Base-by-base conservation (phyloP, 371 early-diverging fungal genomes). In the Syncephalastrum sp. region DNA sequence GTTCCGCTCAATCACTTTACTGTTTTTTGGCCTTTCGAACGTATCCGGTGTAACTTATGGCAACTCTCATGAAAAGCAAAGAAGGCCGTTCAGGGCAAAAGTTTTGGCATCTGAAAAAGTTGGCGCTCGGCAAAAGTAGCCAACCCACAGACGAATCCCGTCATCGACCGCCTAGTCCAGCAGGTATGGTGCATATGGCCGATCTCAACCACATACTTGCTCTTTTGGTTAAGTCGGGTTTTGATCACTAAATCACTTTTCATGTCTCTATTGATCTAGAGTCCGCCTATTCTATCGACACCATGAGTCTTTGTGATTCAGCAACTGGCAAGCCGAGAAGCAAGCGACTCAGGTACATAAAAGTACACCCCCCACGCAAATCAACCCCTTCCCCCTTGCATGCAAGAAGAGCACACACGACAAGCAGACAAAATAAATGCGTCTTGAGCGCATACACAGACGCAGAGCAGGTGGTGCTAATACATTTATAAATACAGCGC, bases 321-420 rank as follows among this genome's bases (percentile, higher is more conserved):
- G 50, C 49, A 10, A n/a, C 38, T 8, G 29, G 46, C 14, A 58
- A 58, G 13, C 58, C 58, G 8, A 61, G 47, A 33, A 61, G 61
- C 53, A 61, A 61, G 52, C 54, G 61, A 16, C 41, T 61, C 33
- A 61, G 61, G 61, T 61, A 47, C 45, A 29, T 12, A 54, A 38
- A 24, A 48, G 12, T 53, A 15, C 53, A 4, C 24, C 42, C 53
- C 23, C 42, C 43, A 8, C 38, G 17, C 15, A 52, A 16, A 52
- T 42, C 21, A 17, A 21, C 53, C 17, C 38, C 42, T 10, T 41
- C 8, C 38, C 12, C 38, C 38, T 33, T 33, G 38, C 38, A 33
- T 33, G 12, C 38, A 33, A 33, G 8, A 12, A 10, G 10, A 33
- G 10, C 27, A 1, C 27, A 33, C 38, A 33, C 38, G 38, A 33